phyloP scores from a whole-genome alignment of 371 early-diverging fungal genomes.

The Encephalitozoon intestinalis region DNA sequence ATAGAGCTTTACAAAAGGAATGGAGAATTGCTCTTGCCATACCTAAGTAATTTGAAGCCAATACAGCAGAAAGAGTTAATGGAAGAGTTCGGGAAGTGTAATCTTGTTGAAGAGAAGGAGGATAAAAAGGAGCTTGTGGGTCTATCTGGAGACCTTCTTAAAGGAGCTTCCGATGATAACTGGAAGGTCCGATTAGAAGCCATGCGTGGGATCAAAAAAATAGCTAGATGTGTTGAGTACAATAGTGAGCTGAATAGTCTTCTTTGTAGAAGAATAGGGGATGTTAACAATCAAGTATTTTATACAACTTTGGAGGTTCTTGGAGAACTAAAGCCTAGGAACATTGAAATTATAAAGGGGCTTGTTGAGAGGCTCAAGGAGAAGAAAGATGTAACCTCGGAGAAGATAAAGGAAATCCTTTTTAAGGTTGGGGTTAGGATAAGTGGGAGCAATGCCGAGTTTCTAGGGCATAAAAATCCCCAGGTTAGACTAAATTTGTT shows the following conservation, averaged over 20 bases:
- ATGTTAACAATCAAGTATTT: slow-evolving; percentile 40
- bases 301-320: slow-evolving; percentile 8
- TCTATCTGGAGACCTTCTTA: background rate
- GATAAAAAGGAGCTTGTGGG: background rate
- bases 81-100: slow-evolving; percentile 12
- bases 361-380: slow-evolving; percentile 38
- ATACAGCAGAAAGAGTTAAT: slow-evolving; percentile 46
- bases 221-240: background rate
- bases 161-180: slow-evolving; percentile 2
- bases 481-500: slow-evolving; percentile 33
- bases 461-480: slow-evolving; percentile 34
- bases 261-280: background rate
- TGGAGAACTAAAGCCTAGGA: background rate
- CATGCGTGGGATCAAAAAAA: background rate
- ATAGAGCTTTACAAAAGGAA: slow-evolving; percentile 30
- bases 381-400: slow-evolving; percentile 22
- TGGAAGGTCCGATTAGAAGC: slow-evolving; percentile 34
- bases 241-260: background rate
- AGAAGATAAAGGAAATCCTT: slow-evolving; percentile 38
- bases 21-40: slow-evolving; percentile 23
- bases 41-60: slow-evolving; percentile 39
- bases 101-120: background rate
- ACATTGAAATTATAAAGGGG: background rate
- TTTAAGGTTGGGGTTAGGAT: background rate
- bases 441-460: background rate